phyloP scores from a whole-genome alignment of 2,329 filamentous ascomycete genomes.

The Emmonsiellopsis sp. region DNA sequence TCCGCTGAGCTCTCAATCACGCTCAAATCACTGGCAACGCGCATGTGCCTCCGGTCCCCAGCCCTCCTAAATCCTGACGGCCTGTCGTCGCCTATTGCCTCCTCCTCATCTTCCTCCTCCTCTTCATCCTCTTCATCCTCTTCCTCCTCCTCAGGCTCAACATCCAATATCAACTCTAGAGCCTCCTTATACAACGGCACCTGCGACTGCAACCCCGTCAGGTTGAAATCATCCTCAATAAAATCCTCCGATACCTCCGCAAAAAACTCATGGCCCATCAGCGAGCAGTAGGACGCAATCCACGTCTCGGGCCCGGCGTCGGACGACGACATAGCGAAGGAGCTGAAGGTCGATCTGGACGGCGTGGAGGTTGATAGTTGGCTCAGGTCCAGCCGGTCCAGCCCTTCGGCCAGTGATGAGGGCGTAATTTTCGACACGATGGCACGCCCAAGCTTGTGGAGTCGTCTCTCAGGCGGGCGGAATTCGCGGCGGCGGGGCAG shows the following conservation, averaged over 20 bases:
- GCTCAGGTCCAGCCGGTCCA: constrained; percentile 39
- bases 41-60: constrained; percentile 66
- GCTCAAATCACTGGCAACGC: constrained; percentile 85
- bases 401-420: constrained; percentile 39
- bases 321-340: constrained; percentile 36
- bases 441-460: constrained; percentile 15
- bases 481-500: neutral
- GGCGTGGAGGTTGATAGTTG: constrained; percentile 37
- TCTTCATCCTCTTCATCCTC: constrained; percentile 59
- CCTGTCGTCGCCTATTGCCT: constrained; percentile 55
- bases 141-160: constrained; percentile 82
- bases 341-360: constrained; percentile 30
- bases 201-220: constrained; percentile 89
- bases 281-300: constrained; percentile 94
- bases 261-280: constrained; percentile 97
- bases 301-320: constrained; percentile 65
- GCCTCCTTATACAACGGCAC: constrained; percentile 99
- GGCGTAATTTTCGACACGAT: constrained; percentile 39
- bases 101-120: constrained; percentile 61
- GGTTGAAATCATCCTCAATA: constrained; percentile 99
- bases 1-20: constrained; percentile 98
- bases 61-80: constrained; percentile 38
- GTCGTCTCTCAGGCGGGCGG: constrained; percentile 13
- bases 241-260: constrained; percentile 98
- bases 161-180: constrained; percentile 97